Evolutionary conservation across 495 filamentous ascomycete species (phyloP).

Genomic region (Clohesyomyces aquaticus): DNA sequence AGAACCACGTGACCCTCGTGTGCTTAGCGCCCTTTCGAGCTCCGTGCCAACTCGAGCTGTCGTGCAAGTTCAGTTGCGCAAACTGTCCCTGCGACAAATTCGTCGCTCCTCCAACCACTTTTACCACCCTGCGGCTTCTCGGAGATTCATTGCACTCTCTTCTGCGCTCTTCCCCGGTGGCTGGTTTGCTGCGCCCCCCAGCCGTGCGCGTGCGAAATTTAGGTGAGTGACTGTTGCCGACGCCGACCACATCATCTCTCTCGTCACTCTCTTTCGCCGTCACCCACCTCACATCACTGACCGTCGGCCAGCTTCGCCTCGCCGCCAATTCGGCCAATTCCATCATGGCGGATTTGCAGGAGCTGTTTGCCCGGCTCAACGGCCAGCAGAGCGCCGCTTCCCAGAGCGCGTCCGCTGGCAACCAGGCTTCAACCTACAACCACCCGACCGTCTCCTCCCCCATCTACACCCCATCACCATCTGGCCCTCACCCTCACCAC

Average conservation of each 20-base stretch:
- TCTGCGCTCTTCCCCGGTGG: no score
- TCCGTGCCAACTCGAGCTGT: not conserved
- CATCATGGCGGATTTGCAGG: conserved; percentile 43
- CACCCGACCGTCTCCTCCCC: conserved; percentile 47
- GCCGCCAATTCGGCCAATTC: not conserved
- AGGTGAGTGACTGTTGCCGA: not conserved
- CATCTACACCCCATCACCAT: conserved; percentile 43
- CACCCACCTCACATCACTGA: not conserved
- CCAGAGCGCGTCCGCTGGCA: conserved; percentile 9
- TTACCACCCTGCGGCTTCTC: no score
- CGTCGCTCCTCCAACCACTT: not conserved
- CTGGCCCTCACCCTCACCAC: conserved; percentile 45
- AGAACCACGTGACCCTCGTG: not conserved
- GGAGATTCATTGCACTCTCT: no score
- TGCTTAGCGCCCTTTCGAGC: not conserved
- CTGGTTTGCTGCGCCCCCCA: no score
- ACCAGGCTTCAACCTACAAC: conserved; percentile 32
- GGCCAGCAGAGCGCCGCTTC: conserved; percentile 25
- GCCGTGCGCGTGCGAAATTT: not conserved
- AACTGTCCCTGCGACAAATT: no score
- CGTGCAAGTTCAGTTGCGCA: no score
- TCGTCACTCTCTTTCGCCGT: not conserved
- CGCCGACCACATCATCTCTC: not conserved
- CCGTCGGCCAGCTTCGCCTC: not conserved
- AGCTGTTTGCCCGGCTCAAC: conserved; percentile 43